Evolutionary conservation across 164 flowering plant genomes (phyloP), one percentile per base, ranked within the genome.

Genomic region (Magnolia officinalis): DNA sequence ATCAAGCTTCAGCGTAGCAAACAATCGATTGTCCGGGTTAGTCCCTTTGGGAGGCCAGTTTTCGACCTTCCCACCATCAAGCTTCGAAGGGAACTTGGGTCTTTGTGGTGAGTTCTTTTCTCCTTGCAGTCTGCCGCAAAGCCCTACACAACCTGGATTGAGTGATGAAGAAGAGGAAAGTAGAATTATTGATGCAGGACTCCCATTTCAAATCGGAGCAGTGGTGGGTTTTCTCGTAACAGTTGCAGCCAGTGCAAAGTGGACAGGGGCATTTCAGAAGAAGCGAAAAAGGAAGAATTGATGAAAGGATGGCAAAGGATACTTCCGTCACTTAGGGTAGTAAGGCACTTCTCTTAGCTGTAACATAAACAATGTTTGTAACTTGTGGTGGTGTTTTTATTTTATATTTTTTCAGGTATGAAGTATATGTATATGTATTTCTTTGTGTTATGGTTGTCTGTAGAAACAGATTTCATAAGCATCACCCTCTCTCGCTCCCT

Each of bases 41-140:
- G 78, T 89, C 74, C 92, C 95, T 14, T 23, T 83, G 31, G 90
- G 95, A n/a, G 86, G 88, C 58, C 95, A 89, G 76, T 84, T 90
- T 63, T 87, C 84, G 64, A 87, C 89, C 9, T 90, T 88, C 52
- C 77, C 85, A 23, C 72, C 2, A 51, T 71, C 86, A 4, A 86
- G 89, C 76, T 90, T 78, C 76, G 80, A 71, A 45, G 95, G 89
- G 2, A 90, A 90, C 73, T 80, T 85, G 10, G 81, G 80, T 21
- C 71, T 90, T 31, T 58, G 50, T 72, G 63, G 64, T 83, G 4
- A 86, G 72, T 64, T 23, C 24, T 65, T 26, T 26, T 49, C 70
- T 6, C 21, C 61, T 26, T 19, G 24, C 6, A 7, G 11, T 20
- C 45, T 24, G 18, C 21, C 45, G 0, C 37, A 0, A 29, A 74